A percentile compares a stretch with the other conserved stretches of the same genome.
Evolutionary conservation across 164 flowering plant species (phyloP).

Genomic region (Tetracentron sinense): DNA sequence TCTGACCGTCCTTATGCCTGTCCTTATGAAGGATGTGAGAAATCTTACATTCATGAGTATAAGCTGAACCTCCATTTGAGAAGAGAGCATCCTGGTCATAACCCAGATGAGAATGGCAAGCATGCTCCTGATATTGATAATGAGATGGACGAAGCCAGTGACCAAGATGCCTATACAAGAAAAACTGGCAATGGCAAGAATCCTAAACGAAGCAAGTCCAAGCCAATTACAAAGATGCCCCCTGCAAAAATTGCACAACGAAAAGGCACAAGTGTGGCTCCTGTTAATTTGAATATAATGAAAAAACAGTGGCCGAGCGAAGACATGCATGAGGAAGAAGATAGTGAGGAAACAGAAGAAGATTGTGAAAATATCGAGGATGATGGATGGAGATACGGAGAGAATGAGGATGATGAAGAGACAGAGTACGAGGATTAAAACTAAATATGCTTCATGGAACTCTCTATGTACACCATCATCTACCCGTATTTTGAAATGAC

Average conservation of each 20-base stretch:
- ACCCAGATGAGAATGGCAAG: slow-evolving; percentile 66
- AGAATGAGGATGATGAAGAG: slow-evolving; percentile 85
- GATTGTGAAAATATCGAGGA: slow-evolving; percentile 74
- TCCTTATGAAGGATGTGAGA: slow-evolving; percentile 88
- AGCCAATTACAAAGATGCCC: slow-evolving; percentile 55
- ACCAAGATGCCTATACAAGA: slow-evolving; percentile 58
- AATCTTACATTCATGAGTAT: slow-evolving; percentile 95
- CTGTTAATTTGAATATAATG: slow-evolving; percentile 32
- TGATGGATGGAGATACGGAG: slow-evolving; percentile 68
- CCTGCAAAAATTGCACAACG: slow-evolving; percentile 53
- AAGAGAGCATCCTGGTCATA: slow-evolving; percentile 88
- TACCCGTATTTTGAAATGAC: too few relatives aligned
- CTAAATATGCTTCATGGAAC: neutral
- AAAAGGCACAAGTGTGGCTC: slow-evolving; percentile 42
- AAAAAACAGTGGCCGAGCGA: slow-evolving; percentile 65
- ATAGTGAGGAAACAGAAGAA: slow-evolving; percentile 97
- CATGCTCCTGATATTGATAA: slow-evolving; percentile 45
- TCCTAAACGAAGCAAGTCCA: slow-evolving; percentile 52
- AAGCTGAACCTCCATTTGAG: slow-evolving; percentile 90
- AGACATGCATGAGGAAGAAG: slow-evolving; percentile 70
- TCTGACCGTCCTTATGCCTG: slow-evolving; percentile 88
- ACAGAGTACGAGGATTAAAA: slow-evolving; percentile 75
- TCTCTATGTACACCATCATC: neutral
- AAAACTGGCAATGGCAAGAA: slow-evolving; percentile 48
- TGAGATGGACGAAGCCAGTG: slow-evolving; percentile 85